Evolutionary conservation across 73 alveolate species (phyloP), one percentile per base, ranked within the genome.

Genomic region (Paramecium biaurelia): DNA sequence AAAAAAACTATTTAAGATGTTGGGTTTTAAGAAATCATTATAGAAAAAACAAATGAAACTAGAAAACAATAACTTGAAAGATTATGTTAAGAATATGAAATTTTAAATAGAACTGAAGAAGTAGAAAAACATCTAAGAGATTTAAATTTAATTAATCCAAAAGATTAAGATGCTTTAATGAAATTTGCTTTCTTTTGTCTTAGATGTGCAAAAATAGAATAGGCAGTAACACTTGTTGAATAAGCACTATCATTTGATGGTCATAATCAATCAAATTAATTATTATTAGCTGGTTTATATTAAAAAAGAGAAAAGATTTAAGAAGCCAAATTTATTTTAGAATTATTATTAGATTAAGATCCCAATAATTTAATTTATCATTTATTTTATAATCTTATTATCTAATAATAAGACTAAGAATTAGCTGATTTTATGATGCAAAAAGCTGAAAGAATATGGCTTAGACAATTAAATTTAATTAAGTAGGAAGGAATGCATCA

Each of bases 71-170:
- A 98, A 82, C 92, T 93, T 32, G 84, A 90, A 58, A 97, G 99
- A 94, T 93, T 98, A 47, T 93, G 98, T 67, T 76, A 89, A 70
- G 99, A 98, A 87, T 94, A 97, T 92, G 99, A 98, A 94, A 94
- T 96, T 76, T 89, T 93, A 76, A 92, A 94, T 85, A 92, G 94
- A 70, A 82, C 92, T 38, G 94, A 94, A 1, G 96, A 93, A 49
- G 99, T 99, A 30, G 97, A 94, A 68, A 93, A 94, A 79, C 95
- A 93, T 88, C 92, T 93, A 79, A 92, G 94, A 56, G 95, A 96
- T 49, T 89, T 97, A 84, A 76, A 95, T 34, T 49, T 90, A 45
- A 45, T 96, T 41, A 96, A 97, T 74, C 97, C 94, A 41, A 96
- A 96, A 53, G 97, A 97, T 45, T 85, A 93, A 21, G 94, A 92